Conservation (phyloP, 306 rosid species). For the Casuarina cunninghamiana region DNA sequence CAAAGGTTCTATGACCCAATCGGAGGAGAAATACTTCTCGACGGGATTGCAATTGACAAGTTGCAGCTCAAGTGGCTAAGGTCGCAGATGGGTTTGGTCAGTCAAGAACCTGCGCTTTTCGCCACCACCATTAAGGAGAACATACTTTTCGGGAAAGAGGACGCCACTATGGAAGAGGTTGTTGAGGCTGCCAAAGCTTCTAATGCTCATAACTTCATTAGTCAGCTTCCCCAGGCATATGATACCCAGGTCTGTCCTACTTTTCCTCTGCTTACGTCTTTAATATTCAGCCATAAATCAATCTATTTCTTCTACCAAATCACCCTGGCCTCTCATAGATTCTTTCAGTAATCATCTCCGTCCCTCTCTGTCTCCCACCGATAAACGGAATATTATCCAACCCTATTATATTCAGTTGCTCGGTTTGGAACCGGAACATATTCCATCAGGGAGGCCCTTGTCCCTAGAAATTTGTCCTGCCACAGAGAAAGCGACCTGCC, state of each 20-base stretch:
- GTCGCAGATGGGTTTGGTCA: slow-evolving; percentile 88
- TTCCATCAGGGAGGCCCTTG: too few relatives aligned
- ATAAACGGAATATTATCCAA: too few relatives aligned
- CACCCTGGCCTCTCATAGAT: too few relatives aligned
- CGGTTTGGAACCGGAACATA: too few relatives aligned
- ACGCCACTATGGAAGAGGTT: slow-evolving; percentile 58
- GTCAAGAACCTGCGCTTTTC: slow-evolving; percentile 91
- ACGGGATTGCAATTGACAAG: slow-evolving; percentile 60
- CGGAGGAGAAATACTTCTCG: slow-evolving; percentile 63
- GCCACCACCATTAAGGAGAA: slow-evolving; percentile 82
- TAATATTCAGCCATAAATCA: too few relatives aligned
- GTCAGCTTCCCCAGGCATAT: slow-evolving; percentile 64
- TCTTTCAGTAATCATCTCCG: too few relatives aligned
- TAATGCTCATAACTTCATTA: slow-evolving; percentile 81
- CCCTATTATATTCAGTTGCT: too few relatives aligned
- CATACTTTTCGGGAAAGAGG: slow-evolving; percentile 82
- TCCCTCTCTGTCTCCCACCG: too few relatives aligned
- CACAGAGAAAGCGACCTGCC: too few relatives aligned
- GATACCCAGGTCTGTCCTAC: slow-evolving; percentile 68
- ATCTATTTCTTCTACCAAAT: too few relatives aligned
- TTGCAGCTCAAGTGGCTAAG: slow-evolving; percentile 82
- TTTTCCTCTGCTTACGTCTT: too few relatives aligned
- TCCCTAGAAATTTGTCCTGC: too few relatives aligned
- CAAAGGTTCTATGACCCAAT: slow-evolving; percentile 87
- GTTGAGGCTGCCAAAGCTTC: slow-evolving; percentile 74